Percentiles rank a stretch among this genome's conserved stretches.
Conservation (phyloP, 805 yeast species). For the Metschnikowia proteae region DNA sequence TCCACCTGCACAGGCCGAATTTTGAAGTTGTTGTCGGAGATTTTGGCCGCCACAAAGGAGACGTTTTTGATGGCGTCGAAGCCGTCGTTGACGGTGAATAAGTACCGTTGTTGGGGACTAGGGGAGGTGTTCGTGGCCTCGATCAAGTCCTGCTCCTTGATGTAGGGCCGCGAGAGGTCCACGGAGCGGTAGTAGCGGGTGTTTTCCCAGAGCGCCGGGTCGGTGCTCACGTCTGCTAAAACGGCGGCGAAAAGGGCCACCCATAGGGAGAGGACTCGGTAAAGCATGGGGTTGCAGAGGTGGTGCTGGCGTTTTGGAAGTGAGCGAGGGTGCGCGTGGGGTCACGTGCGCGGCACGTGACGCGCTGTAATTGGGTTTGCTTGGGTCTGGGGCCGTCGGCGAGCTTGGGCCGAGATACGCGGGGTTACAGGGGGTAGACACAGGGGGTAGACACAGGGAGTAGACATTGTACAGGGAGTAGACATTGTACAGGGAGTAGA, state of each 20-base stretch:
- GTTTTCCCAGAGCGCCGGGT: conserved; percentile 50
- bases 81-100: conserved; percentile 53
- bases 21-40: conserved; percentile 25
- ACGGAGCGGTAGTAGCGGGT: conserved; percentile 49
- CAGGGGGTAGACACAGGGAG: no score
- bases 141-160: conserved; percentile 56
- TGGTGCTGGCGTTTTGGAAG: conserved; percentile 1
- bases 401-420: no score
- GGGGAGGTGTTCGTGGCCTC: conserved; percentile 55
- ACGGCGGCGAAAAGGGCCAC: conserved; percentile 11
- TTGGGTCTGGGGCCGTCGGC: no score
- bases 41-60: conserved; percentile 41
- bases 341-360: not conserved
- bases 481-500: no score
- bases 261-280: conserved; percentile 12
- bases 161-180: conserved; percentile 65
- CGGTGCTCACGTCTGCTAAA: conserved; percentile 9
- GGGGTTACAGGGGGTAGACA: no score
- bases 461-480: no score
- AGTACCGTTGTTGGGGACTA: conserved; percentile 54
- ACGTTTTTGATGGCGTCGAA: conserved; percentile 38
- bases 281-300: conserved; percentile 10
- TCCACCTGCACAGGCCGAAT: conserved; percentile 21
- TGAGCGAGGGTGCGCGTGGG: not conserved
- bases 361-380: not conserved